Base-by-base conservation (phyloP, 116 monocot species). In the Zostera marina region DNA sequence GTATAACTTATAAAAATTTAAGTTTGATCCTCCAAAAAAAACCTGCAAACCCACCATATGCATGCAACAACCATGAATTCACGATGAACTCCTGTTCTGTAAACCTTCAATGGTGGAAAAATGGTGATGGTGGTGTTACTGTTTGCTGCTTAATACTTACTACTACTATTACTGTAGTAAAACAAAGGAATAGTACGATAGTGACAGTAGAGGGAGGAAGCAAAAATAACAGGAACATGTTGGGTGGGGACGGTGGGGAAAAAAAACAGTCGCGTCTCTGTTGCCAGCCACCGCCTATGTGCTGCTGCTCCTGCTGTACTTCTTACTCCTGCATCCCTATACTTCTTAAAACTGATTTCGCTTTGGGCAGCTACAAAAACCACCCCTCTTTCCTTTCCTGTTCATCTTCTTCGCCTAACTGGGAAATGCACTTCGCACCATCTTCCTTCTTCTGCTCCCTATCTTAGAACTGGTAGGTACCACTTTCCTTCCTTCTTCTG, bases 211-310 rank as follows among this genome's bases (percentile, higher is more conserved):
- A 22, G 15, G 16, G 25, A 44, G 26, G 41, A 10, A 47, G 25
- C 51, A 5, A 11, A 25, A 24, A 40, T 10, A 59, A 22, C 59
- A 44, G 9, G 38, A 42, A 52, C 59, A 53, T 47, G 60, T 11
- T 38, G 38, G 9, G n/a, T 26, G 41, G 47, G 41, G 59, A 41
- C 42, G 12, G 22, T 19, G 44, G 48, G 47, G 11, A 22, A 49
- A 43, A 51, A 25, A 44, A 32, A 79, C 80, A 77, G 80, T 84
- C 84, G 80, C 82, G 91, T 91, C 85, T 56, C 73, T 86, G 72
- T 92, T 78, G 66, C 80, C 78, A 76, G 66, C 80, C 78, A 76
- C 75, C 82, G 64, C 79, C 75, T 70, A 70, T 76, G 74, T 40
- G 40, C 58, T 42, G n/a, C 45, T 57, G 38, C 58, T 5, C 13